phyloP scores from a whole-genome alignment of 1,139 yeast species.

The Geotrichum bryndzae region DNA sequence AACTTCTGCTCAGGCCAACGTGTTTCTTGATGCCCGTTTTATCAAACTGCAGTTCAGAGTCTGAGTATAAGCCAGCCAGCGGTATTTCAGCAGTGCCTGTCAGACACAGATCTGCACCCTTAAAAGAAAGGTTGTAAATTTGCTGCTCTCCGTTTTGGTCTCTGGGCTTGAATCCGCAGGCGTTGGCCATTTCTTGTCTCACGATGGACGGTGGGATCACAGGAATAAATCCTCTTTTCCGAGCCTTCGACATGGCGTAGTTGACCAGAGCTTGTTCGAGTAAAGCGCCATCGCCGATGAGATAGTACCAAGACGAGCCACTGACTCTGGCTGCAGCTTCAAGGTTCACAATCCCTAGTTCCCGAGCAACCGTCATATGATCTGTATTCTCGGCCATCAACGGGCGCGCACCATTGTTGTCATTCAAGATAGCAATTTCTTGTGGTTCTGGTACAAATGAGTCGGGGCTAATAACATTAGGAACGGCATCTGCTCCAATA shows the following conservation, averaged over 20 bases:
- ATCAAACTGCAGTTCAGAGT: constrained; percentile 37
- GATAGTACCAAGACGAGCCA: constrained; percentile 86
- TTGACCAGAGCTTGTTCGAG: constrained; percentile 86
- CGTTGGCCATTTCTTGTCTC: constrained; percentile 65
- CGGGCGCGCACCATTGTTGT: constrained; percentile 19
- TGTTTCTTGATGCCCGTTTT: constrained; percentile 46
- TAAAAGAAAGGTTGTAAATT: constrained; percentile 53
- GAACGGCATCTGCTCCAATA: constrained; percentile 37
- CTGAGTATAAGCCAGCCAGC: constrained; percentile 64
- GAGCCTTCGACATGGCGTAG: constrained; percentile 64
- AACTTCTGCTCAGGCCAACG: constrained; percentile 83
- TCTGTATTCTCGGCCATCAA: constrained; percentile 35
- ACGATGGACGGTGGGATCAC: constrained; percentile 84
- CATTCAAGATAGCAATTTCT: constrained; percentile 26
- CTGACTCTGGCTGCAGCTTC: constrained; percentile 65
- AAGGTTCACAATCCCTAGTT: constrained; percentile 62
- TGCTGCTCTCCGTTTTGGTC: constrained; percentile 86
- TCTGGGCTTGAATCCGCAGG: constrained; percentile 94
- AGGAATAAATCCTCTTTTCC: constrained; percentile 60
- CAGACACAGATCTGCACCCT: constrained; percentile 51
- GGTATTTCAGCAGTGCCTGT: constrained; percentile 97
- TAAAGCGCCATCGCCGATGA: constrained; percentile 79
- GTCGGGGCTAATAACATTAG: constrained; percentile 53
- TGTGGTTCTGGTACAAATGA: constrained; percentile 44
- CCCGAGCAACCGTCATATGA: constrained; percentile 62